Evolutionary conservation across 257 asterid species (phyloP), one percentile per base, ranked within the genome.

Genomic region (Solanum raphanifolium): DNA sequence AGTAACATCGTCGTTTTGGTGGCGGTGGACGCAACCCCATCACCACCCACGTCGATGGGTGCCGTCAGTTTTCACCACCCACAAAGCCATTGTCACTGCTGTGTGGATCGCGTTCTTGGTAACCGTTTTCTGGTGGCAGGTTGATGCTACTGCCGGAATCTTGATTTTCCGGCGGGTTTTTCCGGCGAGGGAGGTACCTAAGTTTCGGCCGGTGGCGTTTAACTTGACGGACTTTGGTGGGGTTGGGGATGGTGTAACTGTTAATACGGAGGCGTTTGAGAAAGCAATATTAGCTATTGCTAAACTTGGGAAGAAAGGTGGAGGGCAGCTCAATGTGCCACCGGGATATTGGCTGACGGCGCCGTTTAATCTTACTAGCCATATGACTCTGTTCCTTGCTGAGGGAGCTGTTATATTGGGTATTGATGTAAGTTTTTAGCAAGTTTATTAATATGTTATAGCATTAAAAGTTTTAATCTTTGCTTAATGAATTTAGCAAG

Each of bases 311-410:
- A 92, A 90, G 41, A 90, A 88, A 55, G 93, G 94, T 25, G 93
- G 94, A 48, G 94, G 93, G n/a, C 94, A 92, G 90, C 91, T 91
- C 31, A 92, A 92, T 89, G 94, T 92, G 34, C 92, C 93, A 2
- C 91, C 94, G 0, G 94, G 94, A 27, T 62, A 39, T 86, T 92
- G 94, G 94, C 79, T 92, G 38, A 91, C 94, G 10, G 94, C 92
- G 18, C 94, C 94, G 15, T 92, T 92, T 88, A 92, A 92, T 90
- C 92, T 92, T 18, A 92, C 94, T 5, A 92, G 94, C 52, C 93
- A 90, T 88, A 35, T 92, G 91, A 92, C 94, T 84, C 65, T 92
- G n/a, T 92, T 92, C 83, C 93, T 92, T 69, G 93, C 93, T 87
- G 91, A 92, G 65, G 94, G 92, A 62, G 92, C 94, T 85, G 93